Evolutionary conservation across 331 rosid species (phyloP).

Genomic region (Quercus lobata): DNA sequence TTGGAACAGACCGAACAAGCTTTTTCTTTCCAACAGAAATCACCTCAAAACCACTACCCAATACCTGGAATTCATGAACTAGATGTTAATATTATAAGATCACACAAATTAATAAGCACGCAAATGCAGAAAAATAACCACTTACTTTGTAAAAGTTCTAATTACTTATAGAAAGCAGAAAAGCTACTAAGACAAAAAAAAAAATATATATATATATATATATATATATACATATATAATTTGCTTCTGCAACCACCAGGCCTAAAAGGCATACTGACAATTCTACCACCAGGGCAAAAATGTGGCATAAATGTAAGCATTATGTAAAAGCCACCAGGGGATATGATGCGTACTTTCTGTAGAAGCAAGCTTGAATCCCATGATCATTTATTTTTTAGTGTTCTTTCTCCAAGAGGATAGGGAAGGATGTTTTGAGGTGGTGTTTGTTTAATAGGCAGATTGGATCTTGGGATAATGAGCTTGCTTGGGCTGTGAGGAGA

Average conservation of each 20-base stretch:
- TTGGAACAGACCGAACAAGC: constrained; percentile 97
- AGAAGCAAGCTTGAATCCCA: no score
- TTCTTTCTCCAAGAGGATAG: no score
- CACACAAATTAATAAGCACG: constrained; percentile 8
- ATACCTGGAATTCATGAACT: constrained; percentile 48
- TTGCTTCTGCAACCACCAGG: background rate
- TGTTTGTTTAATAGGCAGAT: no score
- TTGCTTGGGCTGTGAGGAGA: no score
- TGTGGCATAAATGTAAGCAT: background rate
- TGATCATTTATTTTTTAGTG: no score
- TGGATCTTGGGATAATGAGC: no score
- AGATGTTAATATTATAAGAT: constrained; percentile 2
- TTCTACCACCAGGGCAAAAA: background rate
- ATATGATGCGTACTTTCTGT: no score
- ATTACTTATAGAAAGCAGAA: background rate
- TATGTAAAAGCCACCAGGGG: background rate
- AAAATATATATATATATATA: background rate
- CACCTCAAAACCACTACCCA: constrained; percentile 95
- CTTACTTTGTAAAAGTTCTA: background rate
- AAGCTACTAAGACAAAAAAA: background rate
- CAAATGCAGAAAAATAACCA: background rate
- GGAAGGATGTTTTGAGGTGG: no score
- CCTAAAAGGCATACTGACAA: background rate
- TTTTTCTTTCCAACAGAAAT: constrained; percentile 89
- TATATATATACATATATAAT: background rate